A percentile compares a stretch with the other conserved stretches of the same genome.
Conservation (phyloP, 257 asterid species). For the Eustoma russellianum region DNA sequence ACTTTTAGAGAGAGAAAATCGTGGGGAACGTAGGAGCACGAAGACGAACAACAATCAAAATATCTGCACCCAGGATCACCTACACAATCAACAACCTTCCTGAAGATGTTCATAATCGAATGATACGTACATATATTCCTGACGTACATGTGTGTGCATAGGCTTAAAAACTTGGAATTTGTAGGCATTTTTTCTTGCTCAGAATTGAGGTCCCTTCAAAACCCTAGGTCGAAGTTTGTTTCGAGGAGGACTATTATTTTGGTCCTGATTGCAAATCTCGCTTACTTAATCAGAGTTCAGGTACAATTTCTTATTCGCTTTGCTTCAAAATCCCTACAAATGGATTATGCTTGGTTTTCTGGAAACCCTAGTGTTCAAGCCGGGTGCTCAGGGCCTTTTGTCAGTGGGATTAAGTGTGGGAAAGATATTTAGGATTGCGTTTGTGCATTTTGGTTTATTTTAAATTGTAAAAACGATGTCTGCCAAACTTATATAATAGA, state of each 20-base stretch:
- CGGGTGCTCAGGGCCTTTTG: constrained; percentile 3
- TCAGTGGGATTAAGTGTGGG: constrained; percentile 12
- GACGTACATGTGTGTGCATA: too few species aligned
- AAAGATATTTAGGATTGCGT: constrained; percentile 11
- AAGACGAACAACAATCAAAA: constrained; percentile 21
- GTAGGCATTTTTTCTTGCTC: too few species aligned
- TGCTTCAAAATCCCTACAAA: constrained; percentile 20
- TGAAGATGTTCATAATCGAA: background rate
- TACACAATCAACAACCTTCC: background rate
- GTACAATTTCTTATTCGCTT: constrained; percentile 15
- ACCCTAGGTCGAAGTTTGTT: constrained; percentile 36
- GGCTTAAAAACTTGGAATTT: too few species aligned
- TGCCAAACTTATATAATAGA: constrained; percentile 14
- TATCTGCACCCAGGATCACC: constrained; percentile 2
- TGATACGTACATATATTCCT: background rate
- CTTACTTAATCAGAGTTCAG: constrained; percentile 16
- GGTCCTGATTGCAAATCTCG: constrained; percentile 16
- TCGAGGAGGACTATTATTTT: constrained; percentile 14
- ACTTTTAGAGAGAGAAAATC: constrained; percentile 32
- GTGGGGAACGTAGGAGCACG: constrained; percentile 21
- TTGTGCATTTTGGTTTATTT: constrained; percentile 34
- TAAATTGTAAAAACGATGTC: constrained; percentile 13
- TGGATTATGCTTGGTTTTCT: constrained; percentile 8
- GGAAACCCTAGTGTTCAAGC: constrained; percentile 30
- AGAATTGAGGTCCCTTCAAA: constrained; percentile 16